Evolutionary conservation across 768 basidiomycete species (phyloP).

Genomic region (Leccinum incarnatum): DNA sequence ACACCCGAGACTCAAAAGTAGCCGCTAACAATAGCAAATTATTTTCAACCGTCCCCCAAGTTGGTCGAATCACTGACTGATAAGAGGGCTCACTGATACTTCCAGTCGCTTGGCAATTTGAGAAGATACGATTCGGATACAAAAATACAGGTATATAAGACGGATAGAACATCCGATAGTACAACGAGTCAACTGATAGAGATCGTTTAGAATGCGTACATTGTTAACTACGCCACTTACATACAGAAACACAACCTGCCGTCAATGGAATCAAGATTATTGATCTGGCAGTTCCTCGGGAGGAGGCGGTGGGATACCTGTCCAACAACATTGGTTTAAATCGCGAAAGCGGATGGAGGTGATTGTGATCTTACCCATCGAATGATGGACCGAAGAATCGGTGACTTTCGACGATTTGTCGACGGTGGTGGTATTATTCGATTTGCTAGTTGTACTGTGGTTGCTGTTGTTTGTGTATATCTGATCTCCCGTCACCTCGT

Average conservation of each 20-base stretch:
- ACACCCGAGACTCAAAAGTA: too few relatives aligned
- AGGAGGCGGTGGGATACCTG: constrained; percentile 1
- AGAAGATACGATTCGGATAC: background rate
- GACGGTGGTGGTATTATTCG: constrained; percentile 20
- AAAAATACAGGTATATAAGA: background rate
- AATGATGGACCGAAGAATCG: constrained; percentile 25
- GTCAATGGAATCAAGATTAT: background rate
- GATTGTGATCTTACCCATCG: constrained; percentile 16
- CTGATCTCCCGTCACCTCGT: constrained; percentile 22
- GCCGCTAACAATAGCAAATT: too few relatives aligned
- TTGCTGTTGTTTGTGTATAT: constrained; percentile 18
- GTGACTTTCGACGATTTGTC: constrained; percentile 14
- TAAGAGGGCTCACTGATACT: too few relatives aligned
- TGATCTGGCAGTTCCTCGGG: constrained; percentile 2
- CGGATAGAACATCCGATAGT: background rate
- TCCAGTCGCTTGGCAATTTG: background rate
- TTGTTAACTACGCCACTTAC: background rate
- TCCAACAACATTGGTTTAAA: background rate
- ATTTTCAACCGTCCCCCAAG: too few relatives aligned
- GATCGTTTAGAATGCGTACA: background rate
- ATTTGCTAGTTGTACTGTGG: constrained; percentile 10
- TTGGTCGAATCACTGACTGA: too few relatives aligned
- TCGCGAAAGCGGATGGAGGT: background rate
- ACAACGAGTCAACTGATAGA: background rate
- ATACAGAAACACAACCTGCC: background rate